A percentile compares a stretch with the other conserved stretches of the same genome.
These are phyloP conservation scores for Neonectria faginata DNA, from an alignment of 2,329 filamentous ascomycete genomes.

Conservation along the genomic window DNA sequence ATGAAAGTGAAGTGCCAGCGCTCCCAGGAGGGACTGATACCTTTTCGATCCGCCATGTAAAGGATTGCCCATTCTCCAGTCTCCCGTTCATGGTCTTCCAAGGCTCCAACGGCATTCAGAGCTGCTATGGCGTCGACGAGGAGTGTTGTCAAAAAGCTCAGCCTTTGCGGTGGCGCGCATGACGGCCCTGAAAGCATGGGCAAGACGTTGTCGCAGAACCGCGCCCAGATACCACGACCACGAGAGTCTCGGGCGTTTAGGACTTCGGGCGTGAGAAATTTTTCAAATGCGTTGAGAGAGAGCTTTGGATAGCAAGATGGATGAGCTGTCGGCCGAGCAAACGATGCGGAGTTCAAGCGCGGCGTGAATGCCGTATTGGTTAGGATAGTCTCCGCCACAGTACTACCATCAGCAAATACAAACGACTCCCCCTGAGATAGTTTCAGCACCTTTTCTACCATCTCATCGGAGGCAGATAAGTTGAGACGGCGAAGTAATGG, in stretches of 20 bases:
- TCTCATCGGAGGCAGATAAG: slow-evolving; percentile 34
- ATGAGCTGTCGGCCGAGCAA: slow-evolving; percentile 31
- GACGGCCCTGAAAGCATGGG: slow-evolving; percentile 21
- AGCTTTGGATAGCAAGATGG: slow-evolving; percentile 42
- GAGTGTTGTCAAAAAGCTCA: slow-evolving; percentile 34
- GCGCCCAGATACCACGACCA: slow-evolving; percentile 42
- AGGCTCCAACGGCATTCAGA: slow-evolving; percentile 30
- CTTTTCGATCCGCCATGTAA: slow-evolving; percentile 25
- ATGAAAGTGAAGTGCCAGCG: slow-evolving; percentile 34
- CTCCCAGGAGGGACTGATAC: slow-evolving; percentile 24
- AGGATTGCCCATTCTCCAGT: slow-evolving; percentile 34
- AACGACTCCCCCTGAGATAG: slow-evolving; percentile 33
- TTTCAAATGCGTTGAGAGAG: slow-evolving; percentile 23
- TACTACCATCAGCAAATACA: slow-evolving; percentile 32
- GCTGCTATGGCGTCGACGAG: slow-evolving; percentile 31
- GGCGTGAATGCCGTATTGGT: slow-evolving; percentile 38
- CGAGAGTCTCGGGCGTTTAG: slow-evolving; percentile 33
- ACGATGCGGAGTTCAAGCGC: neutral
- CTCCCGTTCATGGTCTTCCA: slow-evolving; percentile 33
- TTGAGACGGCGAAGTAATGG: slow-evolving; percentile 40
- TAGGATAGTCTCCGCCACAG: slow-evolving; percentile 48
- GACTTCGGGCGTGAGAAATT: slow-evolving; percentile 43
- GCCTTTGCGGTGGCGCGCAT: slow-evolving; percentile 17
- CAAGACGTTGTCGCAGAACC: slow-evolving; percentile 41
- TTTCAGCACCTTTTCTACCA: slow-evolving; percentile 43